These are phyloP conservation scores for Achaetomium macrosporum DNA, from an alignment of 2,329 filamentous ascomycete species.

Conservation along the genomic window DNA sequence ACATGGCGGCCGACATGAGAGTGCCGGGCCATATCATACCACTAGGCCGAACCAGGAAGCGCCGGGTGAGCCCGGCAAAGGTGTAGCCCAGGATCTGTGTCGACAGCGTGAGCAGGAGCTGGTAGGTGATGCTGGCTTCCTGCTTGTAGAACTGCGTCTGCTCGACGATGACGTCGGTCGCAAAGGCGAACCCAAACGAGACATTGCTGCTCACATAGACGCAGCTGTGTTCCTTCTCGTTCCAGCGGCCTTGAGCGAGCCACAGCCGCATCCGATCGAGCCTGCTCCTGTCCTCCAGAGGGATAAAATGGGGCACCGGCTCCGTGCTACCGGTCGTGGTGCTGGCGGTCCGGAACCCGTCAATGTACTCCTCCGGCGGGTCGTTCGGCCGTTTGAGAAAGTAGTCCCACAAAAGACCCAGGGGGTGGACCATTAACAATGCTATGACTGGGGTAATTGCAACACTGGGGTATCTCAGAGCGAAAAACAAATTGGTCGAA, in stretches of 20 bases:
- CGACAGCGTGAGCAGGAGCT: constrained; percentile 75
- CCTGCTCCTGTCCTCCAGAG: constrained; percentile 27
- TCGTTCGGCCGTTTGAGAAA: constrained; percentile 60
- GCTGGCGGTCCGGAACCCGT: constrained; percentile 32
- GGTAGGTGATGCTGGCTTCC: constrained; percentile 68
- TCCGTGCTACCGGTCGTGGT: constrained; percentile 17
- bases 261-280: constrained; percentile 55
- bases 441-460: constrained; percentile 86
- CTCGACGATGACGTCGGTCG: constrained; percentile 84
- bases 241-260: constrained; percentile 77
- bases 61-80: constrained; percentile 74
- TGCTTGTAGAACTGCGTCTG: constrained; percentile 87
- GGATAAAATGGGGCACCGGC: constrained; percentile 14
- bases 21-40: constrained; percentile 92
- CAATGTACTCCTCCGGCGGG: constrained; percentile 42
- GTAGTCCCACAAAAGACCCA: constrained; percentile 74
- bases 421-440: constrained; percentile 74
- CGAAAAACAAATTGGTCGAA: constrained; percentile 83
- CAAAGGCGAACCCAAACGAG: constrained; percentile 83
- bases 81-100: constrained; percentile 84
- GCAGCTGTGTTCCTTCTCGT: constrained; percentile 82
- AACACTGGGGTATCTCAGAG: constrained; percentile 82
- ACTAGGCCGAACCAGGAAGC: constrained; percentile 76
- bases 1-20: constrained; percentile 84
- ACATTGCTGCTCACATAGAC: constrained; percentile 89